Percentiles rank a stretch among this genome's conserved stretches.
phyloP scores from a whole-genome alignment of 805 yeast genomes.

The Candida insectorum region DNA sequence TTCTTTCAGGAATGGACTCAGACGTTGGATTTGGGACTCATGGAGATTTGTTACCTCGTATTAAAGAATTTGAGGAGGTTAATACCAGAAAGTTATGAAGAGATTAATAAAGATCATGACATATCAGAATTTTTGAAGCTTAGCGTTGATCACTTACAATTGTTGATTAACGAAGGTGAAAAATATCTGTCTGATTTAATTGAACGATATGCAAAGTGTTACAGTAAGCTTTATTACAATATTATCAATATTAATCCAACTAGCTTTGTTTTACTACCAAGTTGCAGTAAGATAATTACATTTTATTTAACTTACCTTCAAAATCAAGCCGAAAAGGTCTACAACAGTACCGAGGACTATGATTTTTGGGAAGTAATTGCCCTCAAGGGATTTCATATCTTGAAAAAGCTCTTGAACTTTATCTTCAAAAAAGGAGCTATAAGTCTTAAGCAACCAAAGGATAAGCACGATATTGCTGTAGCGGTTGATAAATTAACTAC shows the following conservation, averaged over 20 bases:
- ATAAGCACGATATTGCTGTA: constrained; percentile 56
- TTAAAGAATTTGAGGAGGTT: constrained; percentile 68
- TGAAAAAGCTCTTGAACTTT: constrained; percentile 63
- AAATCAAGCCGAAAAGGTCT: constrained; percentile 62
- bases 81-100: constrained; percentile 71
- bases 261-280: constrained; percentile 65
- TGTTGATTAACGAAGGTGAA: constrained; percentile 53
- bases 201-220: constrained; percentile 71
- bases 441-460: constrained; percentile 59
- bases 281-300: constrained; percentile 57
- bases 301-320: constrained; percentile 60
- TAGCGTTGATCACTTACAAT: constrained; percentile 57
- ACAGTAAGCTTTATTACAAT: constrained; percentile 68
- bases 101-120: constrained; percentile 57
- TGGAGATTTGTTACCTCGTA: constrained; percentile 76
- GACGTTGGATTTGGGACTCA: constrained; percentile 45
- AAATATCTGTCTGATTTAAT: constrained; percentile 44
- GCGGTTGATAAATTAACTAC: constrained; percentile 53
- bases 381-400: constrained; percentile 59
- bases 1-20: constrained; percentile 64
- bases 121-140: constrained; percentile 59
- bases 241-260: constrained; percentile 62
- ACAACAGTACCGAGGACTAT: constrained; percentile 53
- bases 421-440: constrained; percentile 66
- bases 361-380: constrained; percentile 75